Percentiles rank a stretch among this genome's conserved stretches.
Evolutionary conservation across 1,284 basidiomycete species (phyloP).

Genomic region (Cystobasidium sp.): DNA sequence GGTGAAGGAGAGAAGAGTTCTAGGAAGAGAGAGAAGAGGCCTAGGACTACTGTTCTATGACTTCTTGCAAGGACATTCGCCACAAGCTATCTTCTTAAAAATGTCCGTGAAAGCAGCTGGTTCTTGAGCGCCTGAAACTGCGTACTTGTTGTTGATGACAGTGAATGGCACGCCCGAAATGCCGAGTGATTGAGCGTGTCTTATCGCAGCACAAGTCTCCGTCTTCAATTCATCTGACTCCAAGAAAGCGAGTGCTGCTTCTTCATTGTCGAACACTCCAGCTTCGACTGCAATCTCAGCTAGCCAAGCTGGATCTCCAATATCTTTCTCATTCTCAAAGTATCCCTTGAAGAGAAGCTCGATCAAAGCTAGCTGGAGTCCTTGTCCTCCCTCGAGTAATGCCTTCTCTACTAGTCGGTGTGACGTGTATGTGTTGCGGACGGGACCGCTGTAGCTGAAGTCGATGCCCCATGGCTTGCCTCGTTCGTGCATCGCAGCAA

Average conservation of each 20-base stretch:
- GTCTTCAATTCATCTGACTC: constrained; percentile 68
- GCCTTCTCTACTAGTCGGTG: constrained; percentile 76
- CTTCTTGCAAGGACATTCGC: constrained; percentile 46
- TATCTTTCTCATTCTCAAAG: constrained; percentile 69
- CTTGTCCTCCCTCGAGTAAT: constrained; percentile 68
- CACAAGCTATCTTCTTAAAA: constrained; percentile 54
- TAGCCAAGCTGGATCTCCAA: constrained; percentile 65
- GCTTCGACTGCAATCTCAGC: constrained; percentile 66
- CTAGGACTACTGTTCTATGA: too few species aligned
- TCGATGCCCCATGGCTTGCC: constrained; percentile 68
- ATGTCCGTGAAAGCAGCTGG: constrained; percentile 61
- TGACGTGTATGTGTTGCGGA: constrained; percentile 69
- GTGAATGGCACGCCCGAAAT: constrained; percentile 79
- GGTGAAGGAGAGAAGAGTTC: too few species aligned
- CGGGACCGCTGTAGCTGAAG: constrained; percentile 66
- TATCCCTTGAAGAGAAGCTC: constrained; percentile 69
- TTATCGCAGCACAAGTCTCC: constrained; percentile 71
- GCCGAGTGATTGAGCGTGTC: constrained; percentile 69
- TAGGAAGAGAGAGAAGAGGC: too few species aligned
- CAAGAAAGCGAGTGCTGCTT: constrained; percentile 69
- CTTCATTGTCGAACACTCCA: constrained; percentile 66
- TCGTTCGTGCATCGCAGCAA: constrained; percentile 57
- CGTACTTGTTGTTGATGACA: constrained; percentile 68
- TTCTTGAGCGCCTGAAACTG: constrained; percentile 59
- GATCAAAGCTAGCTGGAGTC: constrained; percentile 66